Percentiles rank a stretch among this genome's conserved stretches.
Conservation (phyloP, 768 basidiomycete species). For the Coprinopsis cinerea region DNA sequence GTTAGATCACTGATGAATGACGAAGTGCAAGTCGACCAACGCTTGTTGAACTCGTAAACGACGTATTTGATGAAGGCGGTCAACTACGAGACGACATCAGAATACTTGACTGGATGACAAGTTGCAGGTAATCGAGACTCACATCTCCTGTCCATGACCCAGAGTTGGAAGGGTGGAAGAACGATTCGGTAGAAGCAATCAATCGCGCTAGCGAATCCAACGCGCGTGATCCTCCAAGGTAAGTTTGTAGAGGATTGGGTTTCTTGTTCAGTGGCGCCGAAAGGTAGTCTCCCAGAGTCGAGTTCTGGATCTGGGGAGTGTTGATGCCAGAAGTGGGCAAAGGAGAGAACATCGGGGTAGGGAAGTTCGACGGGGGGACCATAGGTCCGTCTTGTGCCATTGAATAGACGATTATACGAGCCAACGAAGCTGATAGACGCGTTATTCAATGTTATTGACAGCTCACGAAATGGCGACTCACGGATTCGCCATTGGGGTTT, state of each 20-base stretch:
- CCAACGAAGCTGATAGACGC: constrained; percentile 56
- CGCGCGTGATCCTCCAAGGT: constrained; percentile 79
- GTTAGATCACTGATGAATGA: constrained; percentile 8
- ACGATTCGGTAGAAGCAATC: constrained; percentile 82
- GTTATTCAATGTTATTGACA: constrained; percentile 11
- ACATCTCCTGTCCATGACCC: constrained; percentile 79
- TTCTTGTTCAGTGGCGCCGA: constrained; percentile 52
- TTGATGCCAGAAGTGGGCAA: constrained; percentile 49
- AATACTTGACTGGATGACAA: background rate
- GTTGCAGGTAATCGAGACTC: constrained; percentile 18
- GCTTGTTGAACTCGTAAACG: constrained; percentile 80
- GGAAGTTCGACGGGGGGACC: constrained; percentile 50
- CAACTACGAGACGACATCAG: constrained; percentile 35
- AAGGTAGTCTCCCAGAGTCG: constrained; percentile 49
- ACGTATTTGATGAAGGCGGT: constrained; percentile 83
- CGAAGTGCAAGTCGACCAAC: constrained; percentile 28
- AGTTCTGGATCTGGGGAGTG: constrained; percentile 47
- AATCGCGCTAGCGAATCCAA: constrained; percentile 81
- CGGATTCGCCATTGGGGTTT: constrained; percentile 71
- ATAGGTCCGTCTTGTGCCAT: constrained; percentile 66
- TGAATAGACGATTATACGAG: constrained; percentile 83
- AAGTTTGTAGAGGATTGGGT: constrained; percentile 37
- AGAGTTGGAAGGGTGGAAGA: constrained; percentile 88
- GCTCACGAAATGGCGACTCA: constrained; percentile 27
- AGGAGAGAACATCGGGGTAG: constrained; percentile 75